These are phyloP conservation scores for Amauroascus verrucosus DNA, from an alignment of 2,329 filamentous ascomycete species.

Conservation along the genomic window DNA sequence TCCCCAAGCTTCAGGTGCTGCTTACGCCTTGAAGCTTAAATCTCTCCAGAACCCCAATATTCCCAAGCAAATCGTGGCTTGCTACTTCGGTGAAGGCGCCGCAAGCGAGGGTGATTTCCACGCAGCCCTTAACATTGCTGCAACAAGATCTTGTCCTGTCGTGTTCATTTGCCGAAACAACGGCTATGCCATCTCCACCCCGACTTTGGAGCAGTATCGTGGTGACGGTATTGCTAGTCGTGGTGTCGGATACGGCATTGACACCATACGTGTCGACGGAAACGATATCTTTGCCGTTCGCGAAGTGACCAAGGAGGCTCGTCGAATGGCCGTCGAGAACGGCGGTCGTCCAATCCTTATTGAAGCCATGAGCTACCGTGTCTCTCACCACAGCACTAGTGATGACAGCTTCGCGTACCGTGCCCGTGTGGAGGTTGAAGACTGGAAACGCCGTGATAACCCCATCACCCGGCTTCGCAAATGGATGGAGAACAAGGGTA, in stretches of 20 bases:
- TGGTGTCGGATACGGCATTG: conserved; percentile 84
- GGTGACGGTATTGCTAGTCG: conserved; percentile 83
- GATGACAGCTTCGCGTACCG: conserved; percentile 97
- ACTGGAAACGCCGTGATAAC: conserved; percentile 86
- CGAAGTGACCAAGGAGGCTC: conserved; percentile 66
- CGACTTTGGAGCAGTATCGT: conserved; percentile 80
- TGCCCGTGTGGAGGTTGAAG: conserved; percentile 82
- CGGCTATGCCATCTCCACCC: conserved; percentile 81
- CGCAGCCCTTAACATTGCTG: conserved; percentile 80
- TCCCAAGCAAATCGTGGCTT: conserved; percentile 60
- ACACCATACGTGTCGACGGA: conserved; percentile 85
- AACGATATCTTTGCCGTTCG: conserved; percentile 87
- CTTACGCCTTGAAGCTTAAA: conserved; percentile 78
- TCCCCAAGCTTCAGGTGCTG: conserved; percentile 76
- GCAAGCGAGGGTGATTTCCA: conserved; percentile 90
- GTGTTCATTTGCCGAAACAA: conserved; percentile 91
- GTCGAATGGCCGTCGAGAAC: conserved; percentile 64
- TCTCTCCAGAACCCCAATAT: conserved; percentile 59
- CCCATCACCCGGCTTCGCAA: conserved; percentile 76
- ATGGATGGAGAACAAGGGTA: conserved; percentile 72
- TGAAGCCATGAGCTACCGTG: conserved; percentile 96
- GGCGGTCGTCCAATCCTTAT: conserved; percentile 78
- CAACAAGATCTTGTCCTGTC: conserved; percentile 75
- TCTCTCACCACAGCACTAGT: conserved; percentile 91
- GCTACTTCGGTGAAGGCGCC: conserved; percentile 85